phyloP scores from a whole-genome alignment of 768 basidiomycete genomes.

The Russula lepida region DNA sequence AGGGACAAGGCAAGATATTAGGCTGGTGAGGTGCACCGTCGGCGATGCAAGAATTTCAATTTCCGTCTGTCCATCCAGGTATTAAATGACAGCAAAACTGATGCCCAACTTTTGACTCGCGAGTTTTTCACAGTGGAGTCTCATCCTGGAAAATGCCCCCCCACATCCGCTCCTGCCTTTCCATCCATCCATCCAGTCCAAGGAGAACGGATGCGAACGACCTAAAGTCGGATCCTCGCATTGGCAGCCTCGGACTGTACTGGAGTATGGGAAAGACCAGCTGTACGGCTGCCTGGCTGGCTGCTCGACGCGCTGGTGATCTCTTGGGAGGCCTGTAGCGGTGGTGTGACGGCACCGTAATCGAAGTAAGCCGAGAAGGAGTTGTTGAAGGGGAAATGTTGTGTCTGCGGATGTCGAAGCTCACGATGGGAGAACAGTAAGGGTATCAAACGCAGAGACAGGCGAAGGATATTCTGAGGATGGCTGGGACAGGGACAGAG shows the following conservation, averaged over 20 bases:
- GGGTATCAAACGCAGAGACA: constrained; percentile 44
- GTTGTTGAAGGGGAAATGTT: constrained; percentile 55
- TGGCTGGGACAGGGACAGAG: constrained; percentile 27
- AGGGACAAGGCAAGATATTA: too few species aligned
- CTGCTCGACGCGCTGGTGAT: not conserved
- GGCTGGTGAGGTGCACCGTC: too few species aligned
- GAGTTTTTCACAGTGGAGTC: too few species aligned
- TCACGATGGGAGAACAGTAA: constrained; percentile 44
- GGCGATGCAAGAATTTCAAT: too few species aligned
- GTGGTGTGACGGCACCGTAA: constrained; percentile 38
- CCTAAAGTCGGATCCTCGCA: too few species aligned
- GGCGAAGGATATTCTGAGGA: constrained; percentile 27
- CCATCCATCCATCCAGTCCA: too few species aligned
- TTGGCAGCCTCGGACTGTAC: constrained; percentile 31
- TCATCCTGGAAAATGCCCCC: too few species aligned
- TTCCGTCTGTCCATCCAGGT: too few species aligned
- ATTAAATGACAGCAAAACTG: too few species aligned
- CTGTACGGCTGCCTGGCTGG: constrained; percentile 29
- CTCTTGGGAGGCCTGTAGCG: constrained; percentile 46
- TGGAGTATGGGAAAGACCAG: constrained; percentile 63
- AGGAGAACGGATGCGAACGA: too few species aligned
- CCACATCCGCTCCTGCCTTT: too few species aligned
- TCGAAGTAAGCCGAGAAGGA: constrained; percentile 60
- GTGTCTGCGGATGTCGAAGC: constrained; percentile 30
- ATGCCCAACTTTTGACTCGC: too few species aligned